phyloP scores from a whole-genome alignment of 805 yeast genomes.

The Hanseniaspora valbyensis region DNA sequence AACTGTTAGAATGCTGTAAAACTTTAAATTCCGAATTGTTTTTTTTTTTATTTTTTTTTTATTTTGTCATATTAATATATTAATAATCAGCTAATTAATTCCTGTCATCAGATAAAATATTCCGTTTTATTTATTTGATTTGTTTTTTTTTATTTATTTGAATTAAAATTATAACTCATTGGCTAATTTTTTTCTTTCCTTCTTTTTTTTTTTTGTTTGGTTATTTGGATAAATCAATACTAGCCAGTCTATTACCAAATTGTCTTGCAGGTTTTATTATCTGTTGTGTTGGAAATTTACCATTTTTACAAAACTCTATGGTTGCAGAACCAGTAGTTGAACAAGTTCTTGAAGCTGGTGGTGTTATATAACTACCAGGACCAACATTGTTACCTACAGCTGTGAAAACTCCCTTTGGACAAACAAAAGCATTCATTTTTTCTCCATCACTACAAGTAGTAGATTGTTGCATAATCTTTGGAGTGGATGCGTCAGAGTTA shows the following conservation, averaged over 20 bases:
- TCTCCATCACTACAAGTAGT: background rate
- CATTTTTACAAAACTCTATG: constrained; percentile 9
- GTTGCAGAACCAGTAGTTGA: constrained; percentile 12
- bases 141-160: background rate
- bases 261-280: constrained; percentile 11
- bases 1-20: no score
- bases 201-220: background rate
- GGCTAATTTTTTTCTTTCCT: background rate
- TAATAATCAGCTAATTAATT: background rate
- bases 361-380: constrained; percentile 12
- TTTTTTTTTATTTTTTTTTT: background rate
- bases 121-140: background rate
- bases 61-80: background rate
- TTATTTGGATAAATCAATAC: constrained; percentile 7
- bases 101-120: background rate
- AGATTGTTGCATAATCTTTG: constrained; percentile 7
- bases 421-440: background rate
- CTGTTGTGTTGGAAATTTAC: constrained; percentile 3
- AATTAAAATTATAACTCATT: background rate
- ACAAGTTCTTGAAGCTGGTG: constrained; percentile 14
- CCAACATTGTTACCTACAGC: constrained; percentile 4
- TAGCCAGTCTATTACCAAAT: constrained; percentile 9
- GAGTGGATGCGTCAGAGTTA: background rate
- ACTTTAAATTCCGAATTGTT: no score
- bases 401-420: background rate